phyloP scores from a whole-genome alignment of 176 grass and related monocot species.

The Musa acuminata region DNA sequence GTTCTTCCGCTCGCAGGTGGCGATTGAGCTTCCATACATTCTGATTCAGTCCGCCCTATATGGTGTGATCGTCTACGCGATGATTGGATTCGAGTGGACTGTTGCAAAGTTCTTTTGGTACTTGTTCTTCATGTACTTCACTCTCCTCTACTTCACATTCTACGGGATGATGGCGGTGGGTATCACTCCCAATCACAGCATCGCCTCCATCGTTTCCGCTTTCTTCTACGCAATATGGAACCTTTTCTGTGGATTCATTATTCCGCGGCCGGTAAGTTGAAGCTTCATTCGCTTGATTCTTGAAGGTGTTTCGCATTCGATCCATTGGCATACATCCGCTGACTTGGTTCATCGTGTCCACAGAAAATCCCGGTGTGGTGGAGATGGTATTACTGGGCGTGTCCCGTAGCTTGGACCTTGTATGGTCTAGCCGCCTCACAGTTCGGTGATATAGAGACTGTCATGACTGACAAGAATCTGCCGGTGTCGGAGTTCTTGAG shows the following conservation, averaged over 20 bases:
- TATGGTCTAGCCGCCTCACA: slow-evolving; percentile 60
- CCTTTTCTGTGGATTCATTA: slow-evolving; percentile 70
- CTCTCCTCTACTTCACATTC: slow-evolving; percentile 69
- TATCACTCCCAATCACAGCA: slow-evolving; percentile 57
- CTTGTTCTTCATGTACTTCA: slow-evolving; percentile 85
- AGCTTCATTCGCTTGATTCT: neutral
- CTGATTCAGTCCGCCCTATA: slow-evolving; percentile 57
- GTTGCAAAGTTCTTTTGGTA: slow-evolving; percentile 79
- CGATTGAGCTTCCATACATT: slow-evolving; percentile 71
- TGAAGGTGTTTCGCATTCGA: too few relatives aligned
- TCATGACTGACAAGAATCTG: neutral
- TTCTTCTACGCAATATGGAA: slow-evolving; percentile 60
- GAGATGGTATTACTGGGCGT: slow-evolving; percentile 76
- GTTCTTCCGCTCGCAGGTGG: slow-evolving; percentile 35
- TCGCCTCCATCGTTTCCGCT: slow-evolving; percentile 47
- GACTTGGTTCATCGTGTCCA: too few relatives aligned
- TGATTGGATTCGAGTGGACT: slow-evolving; percentile 85
- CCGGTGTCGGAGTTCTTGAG: slow-evolving; percentile 35
- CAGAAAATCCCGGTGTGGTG: slow-evolving; percentile 73
- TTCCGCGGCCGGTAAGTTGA: slow-evolving; percentile 55
- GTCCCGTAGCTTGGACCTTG: slow-evolving; percentile 63
- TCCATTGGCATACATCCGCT: too few relatives aligned
- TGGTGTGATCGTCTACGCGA: slow-evolving; percentile 55
- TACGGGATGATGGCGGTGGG: slow-evolving; percentile 85
- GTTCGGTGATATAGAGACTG: slow-evolving; percentile 41